Percentiles rank a stretch among this genome's conserved stretches.
Evolutionary conservation across 2,329 filamentous ascomycete species (phyloP).

Genomic region (Talaromyces sp.): DNA sequence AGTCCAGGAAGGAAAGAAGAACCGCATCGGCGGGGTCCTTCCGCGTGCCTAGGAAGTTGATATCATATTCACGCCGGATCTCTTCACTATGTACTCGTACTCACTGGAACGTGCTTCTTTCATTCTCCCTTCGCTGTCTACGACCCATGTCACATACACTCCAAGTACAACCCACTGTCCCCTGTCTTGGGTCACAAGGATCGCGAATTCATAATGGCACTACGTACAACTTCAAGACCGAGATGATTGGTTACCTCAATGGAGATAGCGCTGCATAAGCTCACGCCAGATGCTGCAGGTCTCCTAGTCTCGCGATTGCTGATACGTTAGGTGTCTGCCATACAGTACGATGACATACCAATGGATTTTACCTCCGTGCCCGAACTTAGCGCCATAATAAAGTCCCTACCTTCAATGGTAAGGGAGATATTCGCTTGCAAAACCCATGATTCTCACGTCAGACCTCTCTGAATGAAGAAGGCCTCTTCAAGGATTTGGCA

Average conservation of each 20-base stretch:
- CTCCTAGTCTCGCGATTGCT: not conserved
- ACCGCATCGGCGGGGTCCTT: constrained; percentile 13
- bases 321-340: not conserved
- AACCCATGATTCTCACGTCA: no score
- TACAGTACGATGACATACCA: not conserved
- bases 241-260: not conserved
- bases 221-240: not conserved
- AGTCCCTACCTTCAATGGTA: not conserved
- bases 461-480: not conserved
- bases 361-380: not conserved
- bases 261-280: constrained; percentile 10
- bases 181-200: not conserved
- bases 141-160: not conserved
- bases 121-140: not conserved
- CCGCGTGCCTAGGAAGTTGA: not conserved
- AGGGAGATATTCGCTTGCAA: not conserved
- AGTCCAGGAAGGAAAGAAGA: not conserved
- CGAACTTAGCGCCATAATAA: constrained; percentile 1
- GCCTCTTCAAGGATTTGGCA: not conserved
- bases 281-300: constrained; percentile 5
- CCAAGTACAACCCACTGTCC: not conserved
- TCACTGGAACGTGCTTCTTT: not conserved
- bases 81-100: not conserved
- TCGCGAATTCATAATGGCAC: not conserved
- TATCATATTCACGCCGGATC: not conserved